phyloP scores from a whole-genome alignment of 805 yeast species.

The Yamadazyma nakazawae region DNA sequence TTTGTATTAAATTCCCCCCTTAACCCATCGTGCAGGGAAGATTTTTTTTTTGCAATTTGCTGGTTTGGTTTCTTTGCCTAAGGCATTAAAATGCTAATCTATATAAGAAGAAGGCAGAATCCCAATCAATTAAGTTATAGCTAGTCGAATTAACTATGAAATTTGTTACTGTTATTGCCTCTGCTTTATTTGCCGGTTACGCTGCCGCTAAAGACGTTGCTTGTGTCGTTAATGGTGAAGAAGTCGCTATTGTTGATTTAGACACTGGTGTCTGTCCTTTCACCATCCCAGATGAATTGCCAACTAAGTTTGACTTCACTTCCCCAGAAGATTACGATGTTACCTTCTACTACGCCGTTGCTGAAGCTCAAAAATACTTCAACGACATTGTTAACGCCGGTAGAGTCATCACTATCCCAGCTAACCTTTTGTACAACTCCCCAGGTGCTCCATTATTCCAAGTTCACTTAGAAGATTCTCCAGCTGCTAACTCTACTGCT shows the following conservation, averaged over 20 bases:
- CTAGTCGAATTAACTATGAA: slow-evolving; percentile 8
- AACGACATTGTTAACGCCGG: slow-evolving; percentile 36
- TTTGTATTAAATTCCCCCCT: background rate
- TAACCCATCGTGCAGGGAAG: background rate
- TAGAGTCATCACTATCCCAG: slow-evolving; percentile 30
- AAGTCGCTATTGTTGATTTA: slow-evolving; percentile 35
- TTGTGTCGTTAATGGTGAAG: slow-evolving; percentile 33
- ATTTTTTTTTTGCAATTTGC: slow-evolving; percentile 1
- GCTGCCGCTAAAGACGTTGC: slow-evolving; percentile 33
- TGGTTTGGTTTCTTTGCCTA: background rate
- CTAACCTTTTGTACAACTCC: slow-evolving; percentile 23
- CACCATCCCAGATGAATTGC: slow-evolving; percentile 27
- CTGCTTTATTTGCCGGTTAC: slow-evolving; percentile 21
- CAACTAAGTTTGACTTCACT: slow-evolving; percentile 25
- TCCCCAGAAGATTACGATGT: slow-evolving; percentile 29
- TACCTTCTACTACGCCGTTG: slow-evolving; percentile 34
- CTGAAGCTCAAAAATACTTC: slow-evolving; percentile 23
- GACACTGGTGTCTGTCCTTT: slow-evolving; percentile 41
- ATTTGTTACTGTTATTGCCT: slow-evolving; percentile 13
- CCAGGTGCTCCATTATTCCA: slow-evolving; percentile 26
- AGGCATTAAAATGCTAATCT: background rate
- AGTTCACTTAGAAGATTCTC: slow-evolving; percentile 24
- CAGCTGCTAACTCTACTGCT: slow-evolving; percentile 38
- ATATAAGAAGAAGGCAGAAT: background rate
- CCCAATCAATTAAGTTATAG: background rate